Percentiles rank a stretch among this genome's conserved stretches.
Evolutionary conservation across 345 rosid species (phyloP).

Genomic region (Citrus trifoliata): DNA sequence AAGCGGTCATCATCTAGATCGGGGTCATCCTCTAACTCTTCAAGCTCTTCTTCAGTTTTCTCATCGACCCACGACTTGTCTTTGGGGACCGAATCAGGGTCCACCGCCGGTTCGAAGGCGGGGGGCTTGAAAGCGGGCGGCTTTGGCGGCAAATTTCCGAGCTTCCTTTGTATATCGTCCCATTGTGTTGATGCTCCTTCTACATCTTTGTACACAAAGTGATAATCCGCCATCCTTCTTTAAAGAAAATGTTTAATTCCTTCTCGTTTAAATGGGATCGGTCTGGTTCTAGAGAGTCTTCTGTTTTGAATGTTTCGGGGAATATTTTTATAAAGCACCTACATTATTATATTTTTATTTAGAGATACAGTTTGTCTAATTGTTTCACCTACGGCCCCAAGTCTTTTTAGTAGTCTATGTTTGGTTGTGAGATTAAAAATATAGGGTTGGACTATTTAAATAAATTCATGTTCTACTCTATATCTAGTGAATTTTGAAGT

Average conservation of each 20-base stretch:
- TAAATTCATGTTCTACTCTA: no score
- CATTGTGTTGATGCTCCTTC: constrained; percentile 98
- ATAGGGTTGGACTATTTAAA: no score
- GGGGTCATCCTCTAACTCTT: constrained; percentile 71
- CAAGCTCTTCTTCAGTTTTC: constrained; percentile 82
- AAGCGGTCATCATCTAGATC: constrained; percentile 85
- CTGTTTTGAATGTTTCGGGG: no score
- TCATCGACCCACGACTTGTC: constrained; percentile 72
- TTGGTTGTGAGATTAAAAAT: no score
- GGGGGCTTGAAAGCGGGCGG: constrained; percentile 89
- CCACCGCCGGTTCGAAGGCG: constrained; percentile 66
- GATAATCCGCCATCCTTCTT: constrained; percentile 78
- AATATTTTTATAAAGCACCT: not conserved
- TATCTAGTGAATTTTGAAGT: no score
- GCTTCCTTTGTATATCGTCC: constrained; percentile 97
- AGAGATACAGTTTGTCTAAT: not conserved
- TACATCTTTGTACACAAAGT: constrained; percentile 87
- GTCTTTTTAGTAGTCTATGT: not conserved
- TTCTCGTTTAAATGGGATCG: not conserved
- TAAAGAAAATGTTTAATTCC: not conserved
- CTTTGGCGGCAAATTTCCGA: constrained; percentile 82
- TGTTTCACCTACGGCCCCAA: not conserved
- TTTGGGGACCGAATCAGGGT: constrained; percentile 64
- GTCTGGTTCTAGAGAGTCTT: not conserved
- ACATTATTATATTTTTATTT: no score